phyloP scores from a whole-genome alignment of 148 eudicot species.

The Rhododendron vialii region DNA sequence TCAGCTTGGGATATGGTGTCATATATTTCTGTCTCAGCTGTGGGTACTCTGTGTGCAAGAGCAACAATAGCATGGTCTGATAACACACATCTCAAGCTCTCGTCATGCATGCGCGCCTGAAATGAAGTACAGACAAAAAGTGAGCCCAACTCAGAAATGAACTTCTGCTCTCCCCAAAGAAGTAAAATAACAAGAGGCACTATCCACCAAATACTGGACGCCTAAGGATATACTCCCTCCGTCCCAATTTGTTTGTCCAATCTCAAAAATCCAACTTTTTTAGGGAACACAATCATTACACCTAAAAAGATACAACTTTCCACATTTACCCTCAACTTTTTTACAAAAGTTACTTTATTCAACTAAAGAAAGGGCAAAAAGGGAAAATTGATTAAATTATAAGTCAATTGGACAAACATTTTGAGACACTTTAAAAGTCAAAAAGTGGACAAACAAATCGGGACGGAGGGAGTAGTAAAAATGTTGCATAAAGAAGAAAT shows the following conservation, averaged over 20 bases:
- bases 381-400: too few species aligned
- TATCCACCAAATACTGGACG: not conserved
- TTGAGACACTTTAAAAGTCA: too few species aligned
- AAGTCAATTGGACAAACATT: too few species aligned
- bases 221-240: not conserved
- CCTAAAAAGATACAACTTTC: too few species aligned
- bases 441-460: too few species aligned
- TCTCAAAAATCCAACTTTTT: too few species aligned
- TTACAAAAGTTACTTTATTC: too few species aligned
- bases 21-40: constrained; percentile 43
- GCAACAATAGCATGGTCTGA: constrained; percentile 78
- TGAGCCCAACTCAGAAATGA: constrained; percentile 11
- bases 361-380: too few species aligned
- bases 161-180: not conserved
- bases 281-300: too few species aligned
- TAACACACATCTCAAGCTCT: constrained; percentile 81
- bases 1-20: constrained; percentile 55
- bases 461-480: not conserved
- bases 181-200: not conserved
- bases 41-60: constrained; percentile 59
- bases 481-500: not conserved
- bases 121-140: constrained; percentile 17
- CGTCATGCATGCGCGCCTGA: constrained; percentile 97
- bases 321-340: too few species aligned
- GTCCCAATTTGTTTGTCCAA: too few species aligned